Base-by-base conservation (phyloP, 2,329 filamentous ascomycete genomes). In the Trichophyton verrucosum region DNA sequence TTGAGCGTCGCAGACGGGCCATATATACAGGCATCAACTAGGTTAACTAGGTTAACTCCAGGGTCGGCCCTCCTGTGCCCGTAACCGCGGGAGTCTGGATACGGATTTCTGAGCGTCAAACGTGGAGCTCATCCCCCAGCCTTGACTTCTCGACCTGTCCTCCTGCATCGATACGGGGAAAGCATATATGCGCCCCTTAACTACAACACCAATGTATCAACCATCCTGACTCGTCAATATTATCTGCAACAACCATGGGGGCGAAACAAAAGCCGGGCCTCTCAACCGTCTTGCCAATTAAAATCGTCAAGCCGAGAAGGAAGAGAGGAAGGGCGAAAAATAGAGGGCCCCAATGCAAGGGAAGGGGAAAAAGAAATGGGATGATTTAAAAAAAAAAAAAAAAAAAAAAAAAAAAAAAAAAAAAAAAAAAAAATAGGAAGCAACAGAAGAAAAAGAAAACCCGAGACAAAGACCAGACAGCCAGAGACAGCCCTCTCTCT, bases 391-490 rank as follows among this genome's bases (percentile, higher is more conserved):
- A 7, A 33, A 15, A 36, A 27, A 38, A 27, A 7, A 33, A 15
- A 36, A 27, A 38, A 27, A 57, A 17, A 30, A 22, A 11, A 30
- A 22, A 11, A 13, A 20, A 27, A 27, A 51, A 15, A 24, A 15
- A 11, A 11, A 51, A 15, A 20, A 49, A 7, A 33, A 15, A 36
- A 27, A 38, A 27, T 36, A 13, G 33, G 33, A 38, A 38, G 33
- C 11, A 38, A 38, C 27, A 38, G 33, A 38, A 36, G 27, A 55
- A 55, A 55, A 55, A 55, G 51, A 36, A 55, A 55, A 55, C 51
- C 30, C 30, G 51, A 55, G 51, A 55, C 51, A 55, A 55, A 36
- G 51, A 55, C 51, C 51, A 55, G 51, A 55, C 51, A 55, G 27
- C 9, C 9, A 13, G 9, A 38, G 9, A 38, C 33, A 38, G 33